These are phyloP conservation scores for Domatiomyces catenatus DNA, from an alignment of 2,329 filamentous ascomycete genomes.

Conservation along the genomic window DNA sequence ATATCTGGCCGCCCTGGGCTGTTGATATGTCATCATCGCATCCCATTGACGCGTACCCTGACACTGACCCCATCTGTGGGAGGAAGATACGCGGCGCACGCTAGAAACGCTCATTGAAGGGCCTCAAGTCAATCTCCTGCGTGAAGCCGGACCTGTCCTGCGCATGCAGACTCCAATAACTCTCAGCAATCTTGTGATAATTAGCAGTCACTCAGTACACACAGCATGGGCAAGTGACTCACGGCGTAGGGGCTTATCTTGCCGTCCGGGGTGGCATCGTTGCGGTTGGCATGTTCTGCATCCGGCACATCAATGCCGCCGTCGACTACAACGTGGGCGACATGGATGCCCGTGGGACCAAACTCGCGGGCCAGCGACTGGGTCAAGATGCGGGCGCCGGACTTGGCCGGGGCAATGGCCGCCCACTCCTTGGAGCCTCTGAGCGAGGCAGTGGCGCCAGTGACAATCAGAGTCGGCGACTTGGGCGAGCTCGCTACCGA, in stretches of 20 bases:
- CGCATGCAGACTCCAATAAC: slow-evolving; percentile 40
- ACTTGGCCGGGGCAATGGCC: slow-evolving; percentile 37
- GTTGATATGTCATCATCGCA: too few relatives aligned
- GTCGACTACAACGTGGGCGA: slow-evolving; percentile 40
- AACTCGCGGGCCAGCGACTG: slow-evolving; percentile 39
- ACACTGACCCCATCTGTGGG: neutral
- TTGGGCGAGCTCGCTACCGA: slow-evolving; percentile 22
- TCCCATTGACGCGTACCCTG: too few relatives aligned
- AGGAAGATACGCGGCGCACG: too few relatives aligned
- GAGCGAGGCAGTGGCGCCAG: slow-evolving; percentile 38
- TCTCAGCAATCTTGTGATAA: slow-evolving; percentile 34
- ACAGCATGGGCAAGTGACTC: slow-evolving; percentile 16
- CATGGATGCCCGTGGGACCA: slow-evolving; percentile 39
- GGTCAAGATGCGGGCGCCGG: slow-evolving; percentile 34
- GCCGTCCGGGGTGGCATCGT: slow-evolving; percentile 33
- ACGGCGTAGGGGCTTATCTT: slow-evolving; percentile 37
- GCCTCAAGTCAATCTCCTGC: slow-evolving; percentile 38
- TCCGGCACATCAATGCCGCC: slow-evolving; percentile 33
- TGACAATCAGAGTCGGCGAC: slow-evolving; percentile 40
- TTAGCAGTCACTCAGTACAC: slow-evolving; percentile 4
- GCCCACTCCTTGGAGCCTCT: slow-evolving; percentile 37
- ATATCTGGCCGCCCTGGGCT: too few relatives aligned
- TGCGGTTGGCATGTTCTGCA: slow-evolving; percentile 28
- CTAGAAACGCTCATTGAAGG: slow-evolving; percentile 3
- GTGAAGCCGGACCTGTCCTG: slow-evolving; percentile 38